Evolutionary conservation across 441 rosid species (phyloP).

Genomic region (Aquilaria agallochum): DNA sequence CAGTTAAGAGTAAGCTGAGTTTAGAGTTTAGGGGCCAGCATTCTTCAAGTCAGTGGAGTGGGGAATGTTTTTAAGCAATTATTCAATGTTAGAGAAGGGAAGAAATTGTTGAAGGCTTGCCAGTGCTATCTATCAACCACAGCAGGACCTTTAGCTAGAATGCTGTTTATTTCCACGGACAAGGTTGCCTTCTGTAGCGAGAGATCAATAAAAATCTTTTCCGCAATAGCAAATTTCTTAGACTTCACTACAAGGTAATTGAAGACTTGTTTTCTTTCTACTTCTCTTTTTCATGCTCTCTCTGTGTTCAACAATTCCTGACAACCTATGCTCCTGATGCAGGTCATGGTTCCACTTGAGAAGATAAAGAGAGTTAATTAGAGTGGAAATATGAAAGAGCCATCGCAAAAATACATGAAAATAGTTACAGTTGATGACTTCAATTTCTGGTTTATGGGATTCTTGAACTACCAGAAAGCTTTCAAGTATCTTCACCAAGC

Average conservation of each 20-base stretch:
- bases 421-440: constrained; percentile 56
- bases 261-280: no score
- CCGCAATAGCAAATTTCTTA: constrained; percentile 38
- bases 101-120: constrained; percentile 44
- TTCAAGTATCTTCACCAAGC: constrained; percentile 47
- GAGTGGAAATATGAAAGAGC: constrained; percentile 52
- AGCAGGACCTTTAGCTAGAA: constrained; percentile 67
- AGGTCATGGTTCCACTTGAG: constrained; percentile 54
- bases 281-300: not conserved
- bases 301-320: not conserved
- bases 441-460: constrained; percentile 96
- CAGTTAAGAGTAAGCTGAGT: constrained; percentile 56
- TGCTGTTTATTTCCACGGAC: constrained; percentile 51
- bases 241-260: constrained; percentile 37
- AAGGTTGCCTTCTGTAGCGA: constrained; percentile 72
- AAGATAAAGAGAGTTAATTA: constrained; percentile 50
- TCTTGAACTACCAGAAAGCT: constrained; percentile 59
- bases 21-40: constrained; percentile 44
- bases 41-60: constrained; percentile 61
- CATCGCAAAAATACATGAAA: constrained; percentile 64
- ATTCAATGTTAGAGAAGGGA: constrained; percentile 38
- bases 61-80: constrained; percentile 48
- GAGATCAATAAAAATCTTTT: constrained; percentile 50
- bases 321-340: constrained; percentile 9
- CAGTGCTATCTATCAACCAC: constrained; percentile 73